Evolutionary conservation across 2,329 filamentous ascomycete genomes (phyloP), one percentile per base, ranked within the genome.

Genomic region (Aspergillus fructus): DNA sequence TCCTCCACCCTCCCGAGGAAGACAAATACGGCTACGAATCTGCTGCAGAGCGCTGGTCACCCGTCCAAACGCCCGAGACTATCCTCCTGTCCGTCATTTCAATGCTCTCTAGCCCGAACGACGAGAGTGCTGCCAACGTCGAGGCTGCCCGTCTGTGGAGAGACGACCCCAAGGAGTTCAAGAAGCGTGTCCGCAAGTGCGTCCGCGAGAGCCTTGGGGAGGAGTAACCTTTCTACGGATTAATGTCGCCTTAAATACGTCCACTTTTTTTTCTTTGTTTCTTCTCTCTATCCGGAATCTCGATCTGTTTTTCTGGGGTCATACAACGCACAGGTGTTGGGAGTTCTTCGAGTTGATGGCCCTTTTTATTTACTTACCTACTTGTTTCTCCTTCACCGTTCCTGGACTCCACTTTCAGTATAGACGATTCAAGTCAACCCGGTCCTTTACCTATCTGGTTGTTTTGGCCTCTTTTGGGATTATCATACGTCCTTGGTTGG

Each of bases 21-120:
- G 94, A 99, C 71, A 87, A 90, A 71, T 94, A 90, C 76, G 93
- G 93, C 53, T 99, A 99, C 79, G 94, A 99, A 76, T 84, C 85
- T 24, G 93, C 92, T 15, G 83, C 86, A 30, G 94, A 99, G 81
- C 86, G 94, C 59, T 99, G 94, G 94, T 90, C 85, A 58, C 94
- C 94, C 27, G 93, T 97, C 2, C 94, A 97, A 76, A 93, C 89
- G 12, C 93, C 93, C 53, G 93, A 97, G 81, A 96, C 92, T 21
- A 97, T 99, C 61, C 79, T 99, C 48, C 78, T 99, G 33, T 92
- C 87, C 68, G 93, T 96, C 34, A 96, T 99, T 72, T 94, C 90
- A 73, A 88, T 99, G 79, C 86, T 99, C 63, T 88, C 90, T 62
- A 89, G 89, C 69, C 94, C 94, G 49, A 99, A 99, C 73, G 91